These are phyloP conservation scores for Fusarium illudens DNA, from an alignment of 2,329 filamentous ascomycete genomes.

Conservation along the genomic window DNA sequence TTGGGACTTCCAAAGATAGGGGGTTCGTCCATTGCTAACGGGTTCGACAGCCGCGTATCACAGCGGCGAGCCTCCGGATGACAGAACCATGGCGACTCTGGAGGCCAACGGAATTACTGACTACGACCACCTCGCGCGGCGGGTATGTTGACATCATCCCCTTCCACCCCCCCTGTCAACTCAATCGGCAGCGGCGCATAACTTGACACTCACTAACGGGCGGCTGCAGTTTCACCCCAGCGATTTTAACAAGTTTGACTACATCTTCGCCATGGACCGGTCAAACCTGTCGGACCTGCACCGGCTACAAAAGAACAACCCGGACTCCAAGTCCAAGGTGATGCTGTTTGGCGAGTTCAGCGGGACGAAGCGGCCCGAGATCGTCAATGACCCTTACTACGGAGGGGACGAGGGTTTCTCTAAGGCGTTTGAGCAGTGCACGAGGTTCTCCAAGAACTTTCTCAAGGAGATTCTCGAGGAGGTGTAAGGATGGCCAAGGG, in stretches of 20 bases:
- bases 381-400: conserved; percentile 91
- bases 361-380: conserved; percentile 70
- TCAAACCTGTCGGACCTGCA: conserved; percentile 79
- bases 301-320: conserved; percentile 65
- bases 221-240: conserved; percentile 58
- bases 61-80: conserved; percentile 77
- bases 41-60: conserved; percentile 77
- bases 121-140: conserved; percentile 80
- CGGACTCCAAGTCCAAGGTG: conserved; percentile 69
- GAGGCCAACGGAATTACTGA: conserved; percentile 75
- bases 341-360: conserved; percentile 87
- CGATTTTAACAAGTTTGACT: conserved; percentile 89
- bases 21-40: conserved; percentile 22
- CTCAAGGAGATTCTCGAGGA: conserved; percentile 62
- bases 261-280: conserved; percentile 93
- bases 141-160: conserved; percentile 57
- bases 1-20: neutral
- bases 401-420: conserved; percentile 84
- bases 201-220: conserved; percentile 9
- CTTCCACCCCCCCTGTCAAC: neutral
- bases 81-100: conserved; percentile 83
- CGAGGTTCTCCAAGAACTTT: conserved; percentile 80
- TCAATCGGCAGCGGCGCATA: neutral
- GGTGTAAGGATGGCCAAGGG: conserved; percentile 6
- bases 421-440: conserved; percentile 84